A percentile compares a stretch with the other conserved stretches of the same genome.
Conservation (phyloP, 768 basidiomycete genomes). For the Kwoniella sp. region DNA sequence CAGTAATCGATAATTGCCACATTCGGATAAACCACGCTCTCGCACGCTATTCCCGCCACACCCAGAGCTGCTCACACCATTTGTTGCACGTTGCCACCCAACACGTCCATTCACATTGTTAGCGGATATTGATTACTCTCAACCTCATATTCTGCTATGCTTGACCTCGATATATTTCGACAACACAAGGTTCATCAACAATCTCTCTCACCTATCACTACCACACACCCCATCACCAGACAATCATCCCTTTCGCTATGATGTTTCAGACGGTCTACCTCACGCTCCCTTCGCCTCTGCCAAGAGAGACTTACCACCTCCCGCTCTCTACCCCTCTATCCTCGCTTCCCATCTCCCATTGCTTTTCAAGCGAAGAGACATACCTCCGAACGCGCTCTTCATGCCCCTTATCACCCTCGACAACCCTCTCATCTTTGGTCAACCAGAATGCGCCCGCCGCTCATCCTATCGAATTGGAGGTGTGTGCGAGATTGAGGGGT, state of each 20-base stretch:
- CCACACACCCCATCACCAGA: no score
- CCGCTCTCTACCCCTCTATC: constrained; percentile 31
- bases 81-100: constrained; percentile 7
- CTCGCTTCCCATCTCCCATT: constrained; percentile 18
- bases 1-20: constrained; percentile 6
- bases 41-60: constrained; percentile 6
- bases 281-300: constrained; percentile 45
- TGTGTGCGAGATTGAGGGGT: constrained; percentile 75
- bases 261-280: constrained; percentile 45
- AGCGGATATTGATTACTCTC: background rate
- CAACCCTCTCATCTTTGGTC: constrained; percentile 20
- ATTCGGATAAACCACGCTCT: background rate
- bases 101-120: background rate
- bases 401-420: constrained; percentile 56
- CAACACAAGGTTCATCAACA: background rate
- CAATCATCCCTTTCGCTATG: constrained; percentile 13
- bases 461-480: constrained; percentile 60
- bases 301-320: constrained; percentile 25
- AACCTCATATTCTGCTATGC: background rate
- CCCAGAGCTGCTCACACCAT: background rate
- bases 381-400: constrained; percentile 38
- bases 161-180: no score
- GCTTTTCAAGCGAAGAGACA: constrained; percentile 14
- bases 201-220: background rate
- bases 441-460: constrained; percentile 3